Evolutionary conservation across 352 stramenopile species (phyloP), one percentile per base, ranked within the genome.

Genomic region (Blastocystis sp.): DNA sequence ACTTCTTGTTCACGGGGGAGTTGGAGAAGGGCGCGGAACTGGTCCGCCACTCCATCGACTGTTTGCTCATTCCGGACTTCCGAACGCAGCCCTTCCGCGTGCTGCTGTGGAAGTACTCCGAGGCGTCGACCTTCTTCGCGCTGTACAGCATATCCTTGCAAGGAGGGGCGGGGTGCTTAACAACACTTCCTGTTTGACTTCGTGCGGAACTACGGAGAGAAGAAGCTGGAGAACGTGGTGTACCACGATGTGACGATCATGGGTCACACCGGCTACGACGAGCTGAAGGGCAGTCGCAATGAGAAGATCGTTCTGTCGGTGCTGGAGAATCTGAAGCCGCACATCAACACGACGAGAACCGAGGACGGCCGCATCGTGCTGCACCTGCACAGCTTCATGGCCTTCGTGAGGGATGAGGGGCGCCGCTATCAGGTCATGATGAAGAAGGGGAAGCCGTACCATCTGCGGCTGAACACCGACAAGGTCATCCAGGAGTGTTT

Each of bases 221-320:
- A 43, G 34, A 40, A 84, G 53, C 53, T 84, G 34, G 56, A 84
- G 56, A 84, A 84, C 52, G 74, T 84, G 14, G 40, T 59, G 40
- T 84, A 84, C 56, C 74, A 84, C 61, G 74, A 84, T 64, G 74
- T 84, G 56, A 84, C n/a, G 17, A 84, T 84, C 60, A 84, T 84
- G 74, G 38, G 52, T 59, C 45, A 56, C 34, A 59, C 74, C 9
- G 74, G 74, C 5, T n/a, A 23, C 4, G 74, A 84, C 40, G 52
- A 67, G 41, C 17, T 69, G 56, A 84, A 84, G 61, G 74, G 74
- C 2, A 38, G 66, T n/a, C 48, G 74, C n/a, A 84, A 84, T 45
- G 34, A 70, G 14, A 84, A 67, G 74, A 84, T 84, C 45, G 56
- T 67, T 3, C 56, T 59, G 14, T 69, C 17, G 21, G 43, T 84